Conservation (phyloP, 1,284 basidiomycete species). For the Leccinum angustisporum region DNA sequence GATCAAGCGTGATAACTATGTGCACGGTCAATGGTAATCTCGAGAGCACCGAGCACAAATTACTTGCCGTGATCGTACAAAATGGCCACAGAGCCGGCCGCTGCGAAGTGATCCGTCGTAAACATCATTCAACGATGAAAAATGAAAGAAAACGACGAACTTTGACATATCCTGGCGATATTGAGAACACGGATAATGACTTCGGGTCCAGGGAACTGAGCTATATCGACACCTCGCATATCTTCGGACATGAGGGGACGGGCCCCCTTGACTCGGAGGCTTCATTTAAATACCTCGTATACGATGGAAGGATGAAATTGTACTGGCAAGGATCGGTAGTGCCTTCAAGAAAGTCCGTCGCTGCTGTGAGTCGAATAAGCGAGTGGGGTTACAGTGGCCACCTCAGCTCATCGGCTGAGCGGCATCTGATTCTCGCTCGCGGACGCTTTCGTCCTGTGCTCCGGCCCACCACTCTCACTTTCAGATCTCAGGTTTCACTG, state of each 20-base stretch:
- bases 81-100: background rate
- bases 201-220: background rate
- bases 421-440: no score
- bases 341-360: no score
- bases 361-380: no score
- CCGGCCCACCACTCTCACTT: no score
- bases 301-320: background rate
- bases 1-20: conserved; percentile 12
- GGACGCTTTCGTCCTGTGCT: no score
- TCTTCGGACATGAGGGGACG: background rate
- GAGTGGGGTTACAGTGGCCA: no score
- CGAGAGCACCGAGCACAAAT: background rate
- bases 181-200: background rate
- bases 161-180: conserved; percentile 1
- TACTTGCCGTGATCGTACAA: conserved; percentile 12
- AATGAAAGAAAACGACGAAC: background rate
- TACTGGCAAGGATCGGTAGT: background rate
- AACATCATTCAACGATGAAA: background rate
- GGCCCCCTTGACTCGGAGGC: background rate
- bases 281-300: background rate
- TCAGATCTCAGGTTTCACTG: no score
- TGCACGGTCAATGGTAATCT: background rate
- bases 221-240: background rate
- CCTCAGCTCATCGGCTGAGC: no score
- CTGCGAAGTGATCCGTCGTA: background rate